Evolutionary conservation across 2,329 filamentous ascomycete genomes (phyloP).

Genomic region (Esteya vermicola): DNA sequence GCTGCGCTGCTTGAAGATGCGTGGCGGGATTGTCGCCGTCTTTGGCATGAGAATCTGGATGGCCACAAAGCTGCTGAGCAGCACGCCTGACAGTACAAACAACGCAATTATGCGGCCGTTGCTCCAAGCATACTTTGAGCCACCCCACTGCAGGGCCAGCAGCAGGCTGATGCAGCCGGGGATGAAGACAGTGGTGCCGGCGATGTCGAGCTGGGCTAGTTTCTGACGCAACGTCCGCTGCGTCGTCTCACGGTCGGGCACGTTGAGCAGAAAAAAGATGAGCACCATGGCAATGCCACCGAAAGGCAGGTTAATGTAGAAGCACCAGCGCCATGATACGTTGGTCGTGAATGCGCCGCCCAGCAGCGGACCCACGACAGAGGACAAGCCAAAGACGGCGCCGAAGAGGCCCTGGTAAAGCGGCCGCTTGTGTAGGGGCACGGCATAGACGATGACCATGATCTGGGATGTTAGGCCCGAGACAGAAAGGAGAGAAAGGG

Average conservation of each 20-base stretch:
- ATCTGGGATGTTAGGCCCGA: slow-evolving; percentile 6
- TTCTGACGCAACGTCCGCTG: slow-evolving; percentile 17
- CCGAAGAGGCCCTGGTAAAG: slow-evolving; percentile 20
- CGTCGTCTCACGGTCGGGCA: not conserved
- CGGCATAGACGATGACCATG: slow-evolving; percentile 17
- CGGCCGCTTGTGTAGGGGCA: slow-evolving; percentile 10
- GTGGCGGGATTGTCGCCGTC: slow-evolving; percentile 40
- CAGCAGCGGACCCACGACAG: slow-evolving; percentile 12
- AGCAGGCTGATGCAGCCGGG: slow-evolving; percentile 24
- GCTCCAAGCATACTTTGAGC: slow-evolving; percentile 18
- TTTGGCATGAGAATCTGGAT: slow-evolving; percentile 23
- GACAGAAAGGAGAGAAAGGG: slow-evolving; percentile 12
- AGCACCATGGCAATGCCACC: slow-evolving; percentile 13
- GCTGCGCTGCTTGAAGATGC: slow-evolving; percentile 40
- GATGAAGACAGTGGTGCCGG: slow-evolving; percentile 10
- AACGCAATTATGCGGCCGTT: slow-evolving; percentile 18
- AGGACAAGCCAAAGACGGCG: slow-evolving; percentile 26
- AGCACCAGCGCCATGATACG: slow-evolving; percentile 19
- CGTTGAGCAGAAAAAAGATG: too few species aligned
- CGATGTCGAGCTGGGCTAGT: slow-evolving; percentile 17
- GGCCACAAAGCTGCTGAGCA: not conserved
- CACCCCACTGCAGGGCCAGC: slow-evolving; percentile 29
- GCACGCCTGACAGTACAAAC: slow-evolving; percentile 13
- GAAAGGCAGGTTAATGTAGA: slow-evolving; percentile 19
- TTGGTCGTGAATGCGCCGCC: slow-evolving; percentile 14